Base-by-base conservation (phyloP, 2,329 filamentous ascomycete species). In the Fusarium kyushuense region DNA sequence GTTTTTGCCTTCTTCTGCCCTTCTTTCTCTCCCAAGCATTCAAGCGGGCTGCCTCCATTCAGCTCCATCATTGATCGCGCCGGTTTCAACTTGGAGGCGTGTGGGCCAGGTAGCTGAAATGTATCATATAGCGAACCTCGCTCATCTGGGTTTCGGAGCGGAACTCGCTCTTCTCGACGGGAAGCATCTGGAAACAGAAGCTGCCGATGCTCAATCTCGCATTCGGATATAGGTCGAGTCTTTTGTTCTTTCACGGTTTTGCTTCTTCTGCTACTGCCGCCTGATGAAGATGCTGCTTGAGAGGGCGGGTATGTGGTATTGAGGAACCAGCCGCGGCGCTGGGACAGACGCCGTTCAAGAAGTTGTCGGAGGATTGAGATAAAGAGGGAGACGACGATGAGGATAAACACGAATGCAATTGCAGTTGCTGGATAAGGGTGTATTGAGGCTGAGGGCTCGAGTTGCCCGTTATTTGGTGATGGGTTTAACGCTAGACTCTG, bases 21-120 rank as follows among this genome's bases (percentile, higher is more conserved):
- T 2, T 56, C 52, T 36, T 65, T 61, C n/a, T 54, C 67, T 8
- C 52, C 45, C 16, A n/a, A 35, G 5, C 46, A 54, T n/a, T 66
- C 62, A 6, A 72, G 57, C 1, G 69, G 72, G 11, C 33, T 57
- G 5, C 59, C 71, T 11, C 69, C 71, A 12, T 73, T 72, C 2
- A 74, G 49, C 33, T 72, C 72, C 72, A 73, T 74, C 72, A 72
- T 72, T 5, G 72, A 74, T 25, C 45, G 64, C 6, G 70, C 69
- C 29, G 51, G 54, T 41, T 74, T 73, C 14, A 74, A 51, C 9
- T 63, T 63, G 17, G 59, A 63, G 12, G 64, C 46, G 12, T 72
- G 69, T n/a, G 71, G 62, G 8, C 27, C 57, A 27, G 72, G 66
- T 13, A 70, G 41, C 27, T 74, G 72, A 40, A 74, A 74, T 36